Percentiles rank a stretch among this genome's conserved stretches.
phyloP scores from a whole-genome alignment of 257 asterid genomes.

The Haberlea rhodopensis region DNA sequence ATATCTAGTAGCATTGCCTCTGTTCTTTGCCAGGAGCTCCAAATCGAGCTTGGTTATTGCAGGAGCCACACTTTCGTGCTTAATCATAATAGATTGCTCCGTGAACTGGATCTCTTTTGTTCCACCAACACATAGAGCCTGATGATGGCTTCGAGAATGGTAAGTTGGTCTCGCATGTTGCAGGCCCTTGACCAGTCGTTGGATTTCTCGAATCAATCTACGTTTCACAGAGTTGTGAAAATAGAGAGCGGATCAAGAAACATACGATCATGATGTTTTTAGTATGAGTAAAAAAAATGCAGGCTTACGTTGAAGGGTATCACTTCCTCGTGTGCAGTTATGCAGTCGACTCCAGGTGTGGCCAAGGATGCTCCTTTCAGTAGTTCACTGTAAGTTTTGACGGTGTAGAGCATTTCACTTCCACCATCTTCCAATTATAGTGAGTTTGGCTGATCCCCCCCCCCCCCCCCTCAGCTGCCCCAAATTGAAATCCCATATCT shows the following conservation, averaged over 20 bases:
- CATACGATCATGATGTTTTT: neutral
- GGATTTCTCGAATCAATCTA: conserved; percentile 49
- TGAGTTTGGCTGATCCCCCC: conserved; percentile 40
- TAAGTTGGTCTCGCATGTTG: conserved; percentile 72
- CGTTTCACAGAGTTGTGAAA: conserved; percentile 13
- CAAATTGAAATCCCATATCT: conserved; percentile 97
- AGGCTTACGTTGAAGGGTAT: conserved; percentile 59
- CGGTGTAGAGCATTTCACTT: conserved; percentile 45
- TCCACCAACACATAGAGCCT: conserved; percentile 38
- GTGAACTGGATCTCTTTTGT: conserved; percentile 49
- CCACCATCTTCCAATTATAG: conserved; percentile 54
- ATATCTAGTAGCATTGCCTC: conserved; percentile 83
- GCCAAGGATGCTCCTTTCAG: conserved; percentile 58
- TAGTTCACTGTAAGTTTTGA: conserved; percentile 65
- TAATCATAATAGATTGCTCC: conserved; percentile 45
- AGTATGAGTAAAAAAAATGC: too few relatives aligned
- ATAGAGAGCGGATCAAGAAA: neutral
- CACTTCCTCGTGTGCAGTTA: conserved; percentile 41
- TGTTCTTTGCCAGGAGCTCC: conserved; percentile 74
- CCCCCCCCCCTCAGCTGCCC: conserved; percentile 66
- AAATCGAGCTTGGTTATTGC: conserved; percentile 47
- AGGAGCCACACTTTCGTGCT: conserved; percentile 36
- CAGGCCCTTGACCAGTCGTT: conserved; percentile 61
- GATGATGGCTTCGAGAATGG: conserved; percentile 40
- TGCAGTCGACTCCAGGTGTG: conserved; percentile 45